Evolutionary conservation across 306 rosid species (phyloP).

Genomic region (Cucurbita maxima): DNA sequence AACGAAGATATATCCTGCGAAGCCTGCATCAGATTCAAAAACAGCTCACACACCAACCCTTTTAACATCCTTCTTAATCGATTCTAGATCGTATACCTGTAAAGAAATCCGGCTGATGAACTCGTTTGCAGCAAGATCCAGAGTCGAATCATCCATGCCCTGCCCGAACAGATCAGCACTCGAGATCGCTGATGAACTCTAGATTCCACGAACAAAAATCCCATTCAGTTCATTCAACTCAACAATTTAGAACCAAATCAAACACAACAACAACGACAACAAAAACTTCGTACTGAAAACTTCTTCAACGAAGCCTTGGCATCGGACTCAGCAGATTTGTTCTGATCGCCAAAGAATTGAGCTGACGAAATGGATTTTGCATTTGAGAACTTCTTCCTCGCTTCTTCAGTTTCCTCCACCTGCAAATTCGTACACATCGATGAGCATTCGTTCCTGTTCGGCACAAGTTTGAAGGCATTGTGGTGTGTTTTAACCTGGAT

Average conservation of each 20-base stretch:
- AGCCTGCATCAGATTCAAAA: constrained; percentile 25
- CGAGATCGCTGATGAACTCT: constrained; percentile 76
- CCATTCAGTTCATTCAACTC: neutral
- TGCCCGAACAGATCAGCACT: constrained; percentile 80
- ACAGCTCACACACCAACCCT: neutral
- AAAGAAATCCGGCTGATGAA: constrained; percentile 58
- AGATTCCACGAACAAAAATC: constrained; percentile 1
- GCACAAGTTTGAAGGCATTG: neutral
- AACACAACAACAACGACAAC: neutral
- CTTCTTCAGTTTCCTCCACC: constrained; percentile 75
- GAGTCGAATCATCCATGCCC: constrained; percentile 25
- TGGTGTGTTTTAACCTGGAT: neutral
- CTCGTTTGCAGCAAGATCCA: constrained; percentile 52
- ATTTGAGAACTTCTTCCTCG: constrained; percentile 82
- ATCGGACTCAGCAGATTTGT: constrained; percentile 40
- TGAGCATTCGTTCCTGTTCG: neutral
- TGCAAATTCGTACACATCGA: constrained; percentile 1
- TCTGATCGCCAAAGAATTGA: constrained; percentile 80
- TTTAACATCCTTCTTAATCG: neutral
- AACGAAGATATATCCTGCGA: constrained; percentile 79
- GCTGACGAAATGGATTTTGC: constrained; percentile 91
- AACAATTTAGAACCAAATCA: neutral
- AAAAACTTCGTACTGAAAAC: constrained; percentile 47
- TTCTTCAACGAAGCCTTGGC: constrained; percentile 62
- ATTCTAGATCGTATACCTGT: constrained; percentile 25